Conservation (phyloP, 306 rosid genomes). For the Begonia fuchsioides region DNA sequence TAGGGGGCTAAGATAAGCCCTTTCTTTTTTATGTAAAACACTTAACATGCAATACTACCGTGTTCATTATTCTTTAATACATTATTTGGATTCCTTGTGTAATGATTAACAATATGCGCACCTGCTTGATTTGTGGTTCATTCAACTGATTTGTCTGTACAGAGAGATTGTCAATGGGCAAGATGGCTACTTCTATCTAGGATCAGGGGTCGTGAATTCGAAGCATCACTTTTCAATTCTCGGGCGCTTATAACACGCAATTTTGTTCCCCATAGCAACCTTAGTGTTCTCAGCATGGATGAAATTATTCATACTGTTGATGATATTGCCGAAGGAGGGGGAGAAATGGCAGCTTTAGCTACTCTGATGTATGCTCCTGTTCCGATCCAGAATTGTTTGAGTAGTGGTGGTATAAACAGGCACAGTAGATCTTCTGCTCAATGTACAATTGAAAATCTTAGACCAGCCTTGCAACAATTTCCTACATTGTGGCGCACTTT, state of each 20-base stretch:
- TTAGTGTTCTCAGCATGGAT: conserved; percentile 50
- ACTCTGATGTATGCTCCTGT: conserved; percentile 73
- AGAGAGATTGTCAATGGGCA: conserved; percentile 94
- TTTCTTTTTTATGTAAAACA: too few species aligned
- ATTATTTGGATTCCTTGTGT: background rate
- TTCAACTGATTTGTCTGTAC: conserved; percentile 21
- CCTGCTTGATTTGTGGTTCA: conserved; percentile 12
- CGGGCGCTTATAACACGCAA: conserved; percentile 49
- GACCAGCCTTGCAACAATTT: conserved; percentile 68
- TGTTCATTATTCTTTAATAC: too few species aligned
- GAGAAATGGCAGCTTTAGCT: conserved; percentile 92
- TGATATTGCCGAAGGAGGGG: conserved; percentile 97
- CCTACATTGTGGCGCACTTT: conserved; percentile 81
- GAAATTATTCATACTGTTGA: conserved; percentile 87
- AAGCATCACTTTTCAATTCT: conserved; percentile 83
- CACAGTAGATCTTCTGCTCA: conserved; percentile 68
- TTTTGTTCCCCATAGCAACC: conserved; percentile 46
- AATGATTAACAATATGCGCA: background rate
- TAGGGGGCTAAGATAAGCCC: too few species aligned
- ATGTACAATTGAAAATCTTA: conserved; percentile 89
- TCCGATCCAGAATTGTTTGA: conserved; percentile 72
- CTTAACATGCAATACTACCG: too few species aligned
- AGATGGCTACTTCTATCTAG: conserved; percentile 78
- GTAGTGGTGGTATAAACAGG: conserved; percentile 69
- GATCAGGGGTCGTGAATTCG: conserved; percentile 70